These are phyloP conservation scores for Diaporthe ilicicola DNA, from an alignment of 2,329 filamentous ascomycete genomes.

Conservation along the genomic window DNA sequence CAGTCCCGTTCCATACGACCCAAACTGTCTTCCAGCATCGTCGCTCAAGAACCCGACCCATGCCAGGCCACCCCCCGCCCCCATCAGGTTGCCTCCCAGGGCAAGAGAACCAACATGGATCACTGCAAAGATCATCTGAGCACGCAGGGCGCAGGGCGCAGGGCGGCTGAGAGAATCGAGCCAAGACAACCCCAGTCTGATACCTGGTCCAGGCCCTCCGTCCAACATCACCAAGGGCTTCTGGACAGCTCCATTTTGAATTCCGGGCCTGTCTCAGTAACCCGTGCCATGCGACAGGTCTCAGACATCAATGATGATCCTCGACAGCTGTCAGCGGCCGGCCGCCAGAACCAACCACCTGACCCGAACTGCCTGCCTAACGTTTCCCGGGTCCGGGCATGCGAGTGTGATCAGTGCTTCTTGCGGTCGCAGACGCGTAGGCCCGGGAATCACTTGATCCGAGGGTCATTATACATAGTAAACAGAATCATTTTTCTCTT, in stretches of 20 bases:
- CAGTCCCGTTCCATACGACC: no score
- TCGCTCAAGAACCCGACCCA: no score
- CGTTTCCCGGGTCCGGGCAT: not conserved
- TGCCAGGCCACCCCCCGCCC: no score
- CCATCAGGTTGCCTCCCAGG: no score
- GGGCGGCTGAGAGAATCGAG: not conserved
- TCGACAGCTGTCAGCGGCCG: slow-evolving; percentile 8
- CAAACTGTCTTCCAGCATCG: no score
- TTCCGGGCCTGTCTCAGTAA: slow-evolving; percentile 7
- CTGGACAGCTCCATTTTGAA: not conserved
- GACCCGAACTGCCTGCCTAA: not conserved
- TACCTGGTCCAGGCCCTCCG: not conserved
- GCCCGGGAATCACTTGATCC: slow-evolving; percentile 1
- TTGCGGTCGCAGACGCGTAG: not conserved
- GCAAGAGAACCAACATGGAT: not conserved
- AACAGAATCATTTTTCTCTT: no score
- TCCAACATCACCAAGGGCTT: not conserved
- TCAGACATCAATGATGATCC: slow-evolving; percentile 25
- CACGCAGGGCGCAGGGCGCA: not conserved
- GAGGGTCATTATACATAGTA: not conserved
- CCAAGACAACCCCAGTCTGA: not conserved
- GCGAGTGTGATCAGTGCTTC: not conserved
- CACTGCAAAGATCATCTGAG: not conserved
- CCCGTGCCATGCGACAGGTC: slow-evolving; percentile 14
- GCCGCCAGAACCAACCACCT: not conserved